Conservation (phyloP, 2,329 filamentous ascomycete genomes). For the Botryotinia globosa region DNA sequence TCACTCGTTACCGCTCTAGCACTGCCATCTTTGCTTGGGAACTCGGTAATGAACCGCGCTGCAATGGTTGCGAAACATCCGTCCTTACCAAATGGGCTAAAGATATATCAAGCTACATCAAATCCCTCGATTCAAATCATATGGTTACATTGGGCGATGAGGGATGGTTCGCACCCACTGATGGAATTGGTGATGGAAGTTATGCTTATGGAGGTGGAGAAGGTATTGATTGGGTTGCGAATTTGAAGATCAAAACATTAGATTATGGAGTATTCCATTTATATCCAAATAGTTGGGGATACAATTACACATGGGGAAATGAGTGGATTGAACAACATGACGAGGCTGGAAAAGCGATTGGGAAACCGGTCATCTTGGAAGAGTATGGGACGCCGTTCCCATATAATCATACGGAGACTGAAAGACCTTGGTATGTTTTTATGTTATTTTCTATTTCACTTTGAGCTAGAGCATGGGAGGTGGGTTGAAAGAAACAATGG, state of each 20-base stretch:
- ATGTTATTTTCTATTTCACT: neutral
- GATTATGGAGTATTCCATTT: slow-evolving; percentile 54
- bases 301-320: slow-evolving; percentile 43
- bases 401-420: slow-evolving; percentile 29
- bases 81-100: slow-evolving; percentile 60
- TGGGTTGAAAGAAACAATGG: too few relatives aligned
- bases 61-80: slow-evolving; percentile 55
- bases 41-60: slow-evolving; percentile 64
- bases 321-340: slow-evolving; percentile 49
- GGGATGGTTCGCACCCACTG: slow-evolving; percentile 49
- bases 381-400: slow-evolving; percentile 40
- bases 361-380: slow-evolving; percentile 43
- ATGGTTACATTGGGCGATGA: slow-evolving; percentile 65
- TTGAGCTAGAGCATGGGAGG: neutral
- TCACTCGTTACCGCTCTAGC: slow-evolving; percentile 57
- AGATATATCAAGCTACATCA: slow-evolving; percentile 58
- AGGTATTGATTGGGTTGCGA: slow-evolving; percentile 48
- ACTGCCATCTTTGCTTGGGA: slow-evolving; percentile 66
- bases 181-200: slow-evolving; percentile 41
- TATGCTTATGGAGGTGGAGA: slow-evolving; percentile 47
- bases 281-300: slow-evolving; percentile 47
- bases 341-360: slow-evolving; percentile 39
- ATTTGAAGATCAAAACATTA: slow-evolving; percentile 48
- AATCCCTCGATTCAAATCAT: slow-evolving; percentile 57
- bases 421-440: slow-evolving; percentile 25